Base-by-base conservation (phyloP, 2,329 filamentous ascomycete genomes). In the Venturia asperata region DNA sequence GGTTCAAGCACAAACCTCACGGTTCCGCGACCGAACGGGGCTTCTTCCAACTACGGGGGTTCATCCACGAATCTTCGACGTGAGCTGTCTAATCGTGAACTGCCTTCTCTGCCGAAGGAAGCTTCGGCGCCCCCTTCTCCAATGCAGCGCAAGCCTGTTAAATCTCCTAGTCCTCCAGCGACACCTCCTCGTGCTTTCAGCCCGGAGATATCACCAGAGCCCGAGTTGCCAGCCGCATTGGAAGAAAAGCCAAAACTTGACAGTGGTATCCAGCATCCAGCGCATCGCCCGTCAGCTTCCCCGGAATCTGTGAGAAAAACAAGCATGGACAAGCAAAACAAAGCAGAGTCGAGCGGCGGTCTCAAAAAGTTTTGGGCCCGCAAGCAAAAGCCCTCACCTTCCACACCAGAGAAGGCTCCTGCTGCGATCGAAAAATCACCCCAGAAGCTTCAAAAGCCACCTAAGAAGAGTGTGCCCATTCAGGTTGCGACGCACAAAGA, bases 1-100 rank as follows among this genome's bases (percentile, higher is more conserved):
- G 90, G 90, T 15, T 78, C 80, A 15, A 43, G 70, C 70, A 13
- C 64, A 70, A 24, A 67, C 70, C 27, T 65, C 13, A 37, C 27
- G 7, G 17, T 58, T 37, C 52, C 52, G 52, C 52, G 52, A 19
- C 27, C 52, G 5, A 56, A 67, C 37, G 34, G 65, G 15, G 39
- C 52, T 21, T 47, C 39, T 30, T 10, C 56, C 24, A 34, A 27
- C 5, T 62, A 64, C 34, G 65, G 65, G 21, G 34, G 17, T 11
- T 58, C 65, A 15, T 17, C 65, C 9, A 58, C 64, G 1, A 58
- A 37, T 58, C 52, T 58, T 58, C 63, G 34, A 24, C 42, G 45
- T 15, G 47, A 61, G n/a, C 21, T 70, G 4, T 72, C 74, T 6
- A 77, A 76, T 61, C 72, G 77, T 13, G 75, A 79, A 11, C 70